Conservation (phyloP, 139 green algal genomes). For the Volvox reticuliferus region DNA sequence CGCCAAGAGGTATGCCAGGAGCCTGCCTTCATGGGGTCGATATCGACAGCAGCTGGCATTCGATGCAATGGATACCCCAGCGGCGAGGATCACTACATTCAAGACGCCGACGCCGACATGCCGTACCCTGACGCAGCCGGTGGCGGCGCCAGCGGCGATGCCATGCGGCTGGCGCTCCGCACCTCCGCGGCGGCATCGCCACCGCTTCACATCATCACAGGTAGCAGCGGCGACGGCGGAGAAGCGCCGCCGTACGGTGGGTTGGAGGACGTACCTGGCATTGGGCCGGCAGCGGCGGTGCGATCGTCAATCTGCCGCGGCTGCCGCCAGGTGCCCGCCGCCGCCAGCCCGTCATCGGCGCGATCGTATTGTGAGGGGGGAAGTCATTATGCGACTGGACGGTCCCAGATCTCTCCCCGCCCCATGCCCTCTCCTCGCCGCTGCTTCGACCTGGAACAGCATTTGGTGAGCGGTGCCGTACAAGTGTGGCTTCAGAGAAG, state of each 20-base stretch:
- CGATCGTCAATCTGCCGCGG: not conserved
- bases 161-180: not conserved
- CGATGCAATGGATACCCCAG: not conserved
- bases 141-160: not conserved
- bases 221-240: not conserved
- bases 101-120: not conserved
- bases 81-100: not conserved
- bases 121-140: not conserved
- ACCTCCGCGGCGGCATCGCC: not conserved
- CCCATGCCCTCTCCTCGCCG: not conserved
- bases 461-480: not conserved
- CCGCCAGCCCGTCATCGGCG: not conserved
- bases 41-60: no score
- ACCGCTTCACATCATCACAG: not conserved
- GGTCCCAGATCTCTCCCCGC: not conserved
- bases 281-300: not conserved
- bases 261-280: not conserved
- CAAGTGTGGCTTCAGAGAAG: no score
- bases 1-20: no score
- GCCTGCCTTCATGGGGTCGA: no score
- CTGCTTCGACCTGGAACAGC: slow-evolving; percentile 4
- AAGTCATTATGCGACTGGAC: not conserved
- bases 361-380: not conserved
- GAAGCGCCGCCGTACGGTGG: not conserved
- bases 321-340: not conserved